Evolutionary conservation across 768 basidiomycete genomes (phyloP), one percentile per base, ranked within the genome.

Genomic region (Phanerochaete sordida): DNA sequence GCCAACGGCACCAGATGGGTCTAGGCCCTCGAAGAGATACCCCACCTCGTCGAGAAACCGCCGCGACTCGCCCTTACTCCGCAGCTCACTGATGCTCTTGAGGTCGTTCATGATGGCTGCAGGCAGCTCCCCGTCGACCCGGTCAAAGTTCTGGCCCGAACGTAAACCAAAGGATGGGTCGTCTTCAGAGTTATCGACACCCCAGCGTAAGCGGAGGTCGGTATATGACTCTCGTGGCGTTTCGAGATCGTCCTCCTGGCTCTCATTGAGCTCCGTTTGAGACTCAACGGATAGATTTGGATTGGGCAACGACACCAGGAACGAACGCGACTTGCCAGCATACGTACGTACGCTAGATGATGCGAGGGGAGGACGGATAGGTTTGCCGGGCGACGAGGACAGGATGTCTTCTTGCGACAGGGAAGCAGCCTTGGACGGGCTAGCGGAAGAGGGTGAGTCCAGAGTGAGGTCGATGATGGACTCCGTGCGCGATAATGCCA

Each of bases 1-100:
- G 1, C 81, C 78, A 48, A 85, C 65, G 11, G 79, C 77, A 16
- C 78, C 80, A 16, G 76, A 75, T 11, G 71, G 65, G 27, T 84
- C 83, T 72, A 93, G 80, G 0, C 92, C 90, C 70, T 94, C 92
- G 62, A 93, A 88, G 4, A 93, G 73, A 72, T 93, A 94, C 0
- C 92, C 92, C 2, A 92, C 82, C 66, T 93, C 91, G 61, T 94
- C 92, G 45, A 92, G 71, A 68, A 93, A 93, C 16, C 90, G 77
- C 62, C 91, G 78, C 56, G 79, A 86, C 73, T 93, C 90, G 13
- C 92, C 92, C 69, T 90, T 90, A 67, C 82, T 88, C 58, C 91
- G 75, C 39, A 93, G 76, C 63, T 93, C 91, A 0, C 89, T 88
- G 46, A 93, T 90, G 60, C 88, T 91, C 72, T 88, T 88, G 51